Conservation (phyloP, 805 yeast genomes). For the Candida wancherniae region DNA sequence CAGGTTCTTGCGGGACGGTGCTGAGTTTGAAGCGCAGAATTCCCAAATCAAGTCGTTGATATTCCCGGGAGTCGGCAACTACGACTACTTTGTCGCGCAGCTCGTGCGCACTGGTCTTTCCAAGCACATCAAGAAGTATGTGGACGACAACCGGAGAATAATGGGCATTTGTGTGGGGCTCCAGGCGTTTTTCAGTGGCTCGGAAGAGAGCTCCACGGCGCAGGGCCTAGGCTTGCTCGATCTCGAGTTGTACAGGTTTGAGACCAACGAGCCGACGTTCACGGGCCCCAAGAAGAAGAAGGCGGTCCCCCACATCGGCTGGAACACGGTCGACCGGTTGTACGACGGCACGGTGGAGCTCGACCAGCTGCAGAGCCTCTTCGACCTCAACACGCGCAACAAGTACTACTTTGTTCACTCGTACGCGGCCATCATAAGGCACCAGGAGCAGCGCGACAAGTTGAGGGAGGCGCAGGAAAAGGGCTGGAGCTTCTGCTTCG, state of each 20-base stretch:
- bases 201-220: constrained; percentile 65
- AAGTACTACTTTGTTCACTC: constrained; percentile 96
- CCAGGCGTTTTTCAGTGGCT: constrained; percentile 73
- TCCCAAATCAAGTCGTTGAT: constrained; percentile 53
- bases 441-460: constrained; percentile 22
- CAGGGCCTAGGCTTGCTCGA: constrained; percentile 46
- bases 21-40: constrained; percentile 44
- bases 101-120: constrained; percentile 57
- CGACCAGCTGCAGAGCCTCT: constrained; percentile 36
- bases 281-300: constrained; percentile 39
- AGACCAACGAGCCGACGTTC: constrained; percentile 32
- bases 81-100: constrained; percentile 84
- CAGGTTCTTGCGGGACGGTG: constrained; percentile 52
- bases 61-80: constrained; percentile 97
- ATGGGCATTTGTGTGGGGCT: constrained; percentile 99
- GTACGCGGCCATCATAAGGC: constrained; percentile 67
- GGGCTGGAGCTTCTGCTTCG: constrained; percentile 70
- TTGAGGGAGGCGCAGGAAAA: constrained; percentile 23
- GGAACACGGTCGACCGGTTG: constrained; percentile 58
- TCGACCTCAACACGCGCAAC: constrained; percentile 57
- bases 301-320: constrained; percentile 95
- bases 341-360: constrained; percentile 21
- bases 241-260: constrained; percentile 51
- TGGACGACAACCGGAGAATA: constrained; percentile 72
- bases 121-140: constrained; percentile 61